Evolutionary conservation across 2,329 filamentous ascomycete genomes (phyloP), one percentile per base, ranked within the genome.

Genomic region (Beauveria pseudobassiana): DNA sequence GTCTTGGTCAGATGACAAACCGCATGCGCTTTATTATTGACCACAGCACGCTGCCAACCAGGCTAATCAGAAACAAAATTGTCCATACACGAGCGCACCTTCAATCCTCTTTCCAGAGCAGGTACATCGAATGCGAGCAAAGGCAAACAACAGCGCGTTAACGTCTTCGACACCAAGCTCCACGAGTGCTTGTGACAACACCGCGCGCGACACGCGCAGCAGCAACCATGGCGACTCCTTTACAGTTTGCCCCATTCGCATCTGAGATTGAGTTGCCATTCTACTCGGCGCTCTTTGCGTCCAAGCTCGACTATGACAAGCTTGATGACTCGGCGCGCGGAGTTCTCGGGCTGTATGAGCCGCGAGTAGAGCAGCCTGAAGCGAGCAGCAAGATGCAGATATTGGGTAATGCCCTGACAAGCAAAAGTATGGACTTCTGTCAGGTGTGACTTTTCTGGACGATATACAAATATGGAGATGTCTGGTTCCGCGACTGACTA

Each of bases 251-350:
- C 64, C 88, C 93, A 1, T 98, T 96, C 80, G 85, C 88, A 46
- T 96, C 93, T 54, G 91, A 97, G 76, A 92, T 98, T 71, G 95
- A 99, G 73, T 82, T 98, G 49, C 91, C 92, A 50, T 99, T 99
- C 76, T 99, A 97, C 73, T 89, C 90, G 51, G 88, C 91, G 5
- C 84, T 99, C n/a, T 95, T 96, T 63, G 86, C 88, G 6, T 89
- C 89, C 67, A 99, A 99, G 77, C 91, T 99, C 72, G 92, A 98
- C 74, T 88, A 96, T 82, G 95, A 97, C 78, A 96, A 93, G 77
- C 90, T 99, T 57, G 90, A 97, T 77, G 93, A 96, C 74, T 96
- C 93, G 10, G 90, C 92, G 26, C 89, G 93, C 50, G 87, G 88
- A 63, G 83, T 98, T 3, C 81, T 96, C 34, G 95, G 95, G 4